Base-by-base conservation (phyloP, 1,284 basidiomycete species). In the Cerrena zonata region DNA sequence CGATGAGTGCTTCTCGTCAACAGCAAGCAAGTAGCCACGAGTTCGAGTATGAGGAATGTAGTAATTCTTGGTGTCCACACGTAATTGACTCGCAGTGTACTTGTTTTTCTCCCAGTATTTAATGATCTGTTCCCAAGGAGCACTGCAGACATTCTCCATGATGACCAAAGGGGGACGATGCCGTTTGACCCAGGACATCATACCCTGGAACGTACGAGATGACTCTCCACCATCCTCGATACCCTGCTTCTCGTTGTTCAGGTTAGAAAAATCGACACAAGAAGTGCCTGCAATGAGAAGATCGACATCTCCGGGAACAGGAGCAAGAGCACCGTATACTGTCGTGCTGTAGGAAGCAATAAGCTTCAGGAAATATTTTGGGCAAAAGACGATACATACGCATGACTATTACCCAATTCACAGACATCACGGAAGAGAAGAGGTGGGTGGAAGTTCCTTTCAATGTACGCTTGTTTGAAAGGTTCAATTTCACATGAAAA, bases 401-500 rank as follows among this genome's bases (percentile, higher is more conserved):
- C 89, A 66, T 84, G 77, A 39, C 73, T 71, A 27, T 84, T 79
- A 2, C 89, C 92, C 15, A 97, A 78, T 63, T 97, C 94, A 50
- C 90, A 94, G 13, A 97, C 94, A 64, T 97, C 94, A 49, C 94
- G 82, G 66, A 97, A 97, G 30, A 97, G 75, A 34, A 96, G 70
- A 3, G 94, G 93, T 12, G 92, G 91, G 51, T 82, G 80, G 65
- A 97, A 97, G 68, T 97, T 97, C 23, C 94, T 80, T 67, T 97
- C 94, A 55, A 97, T 97, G 67, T 97, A 97, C 0, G 94, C 94
- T 67, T 97, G 94, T 69, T 97, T 97, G 79, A 94, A 97, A 1
- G 94, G 94, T 65, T 96, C 94, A 56, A 97, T 96, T 70, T 97
- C 94, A 69, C 94, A 96, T 0, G 94, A 96, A 69, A 97, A 97